phyloP scores from a whole-genome alignment of 257 asterid species.

The Fraxinus pennsylvanica region DNA sequence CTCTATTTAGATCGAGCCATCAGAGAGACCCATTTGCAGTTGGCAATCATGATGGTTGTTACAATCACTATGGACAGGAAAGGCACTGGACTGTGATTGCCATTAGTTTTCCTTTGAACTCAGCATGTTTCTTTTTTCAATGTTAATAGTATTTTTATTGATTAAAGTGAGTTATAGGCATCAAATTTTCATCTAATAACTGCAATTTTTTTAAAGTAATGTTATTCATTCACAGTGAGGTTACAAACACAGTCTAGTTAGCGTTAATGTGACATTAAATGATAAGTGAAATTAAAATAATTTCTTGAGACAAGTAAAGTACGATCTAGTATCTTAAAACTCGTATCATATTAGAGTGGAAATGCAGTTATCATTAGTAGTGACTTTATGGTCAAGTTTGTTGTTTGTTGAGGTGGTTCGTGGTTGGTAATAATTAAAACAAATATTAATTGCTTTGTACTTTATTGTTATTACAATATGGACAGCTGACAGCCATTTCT shows the following conservation, averaged over 20 bases:
- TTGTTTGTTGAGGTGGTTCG: background rate
- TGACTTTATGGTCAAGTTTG: background rate
- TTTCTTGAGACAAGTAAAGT: background rate
- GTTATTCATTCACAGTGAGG: too few species aligned
- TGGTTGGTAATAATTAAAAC: background rate
- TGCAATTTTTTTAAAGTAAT: background rate
- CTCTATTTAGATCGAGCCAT: slow-evolving; percentile 44
- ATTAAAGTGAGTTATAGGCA: background rate
- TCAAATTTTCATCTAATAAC: background rate
- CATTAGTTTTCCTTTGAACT: slow-evolving; percentile 28
- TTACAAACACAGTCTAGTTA: too few species aligned
- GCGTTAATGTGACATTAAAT: too few species aligned
- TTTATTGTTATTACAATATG: background rate
- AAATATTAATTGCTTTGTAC: background rate
- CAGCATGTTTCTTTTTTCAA: background rate
- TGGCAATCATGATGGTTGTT: slow-evolving; percentile 62
- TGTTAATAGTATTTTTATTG: background rate
- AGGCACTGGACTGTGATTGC: slow-evolving; percentile 76
- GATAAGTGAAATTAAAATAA: too few species aligned
- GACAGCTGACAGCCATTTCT: background rate
- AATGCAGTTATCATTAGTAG: background rate
- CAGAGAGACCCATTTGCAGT: slow-evolving; percentile 68
- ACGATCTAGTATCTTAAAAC: background rate
- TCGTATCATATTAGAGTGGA: too few species aligned
- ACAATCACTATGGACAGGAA: slow-evolving; percentile 70